Percentiles rank a stretch among this genome's conserved stretches.
phyloP scores from a whole-genome alignment of 306 rosid species.

The Glycyrrhiza uralensis region DNA sequence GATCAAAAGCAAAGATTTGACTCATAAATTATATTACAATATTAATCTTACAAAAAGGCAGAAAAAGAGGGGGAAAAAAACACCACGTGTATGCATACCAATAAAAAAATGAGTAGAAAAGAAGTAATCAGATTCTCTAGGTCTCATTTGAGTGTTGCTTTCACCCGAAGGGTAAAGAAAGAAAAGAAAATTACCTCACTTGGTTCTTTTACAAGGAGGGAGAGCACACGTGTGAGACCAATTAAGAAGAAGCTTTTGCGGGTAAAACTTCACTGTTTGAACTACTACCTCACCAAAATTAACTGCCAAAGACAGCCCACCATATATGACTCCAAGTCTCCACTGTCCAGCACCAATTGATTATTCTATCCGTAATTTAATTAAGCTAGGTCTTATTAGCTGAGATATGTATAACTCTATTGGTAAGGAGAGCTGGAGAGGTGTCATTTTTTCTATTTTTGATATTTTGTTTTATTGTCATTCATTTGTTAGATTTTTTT shows the following conservation, averaged over 20 bases:
- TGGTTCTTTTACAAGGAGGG: neutral
- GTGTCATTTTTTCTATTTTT: no score
- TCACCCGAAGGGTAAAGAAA: neutral
- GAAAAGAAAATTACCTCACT: neutral
- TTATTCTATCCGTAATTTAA: conserved; percentile 15
- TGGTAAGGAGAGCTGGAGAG: no score
- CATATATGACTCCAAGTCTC: neutral
- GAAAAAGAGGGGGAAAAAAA: conserved; percentile 17
- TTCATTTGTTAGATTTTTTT: no score
- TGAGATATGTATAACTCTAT: no score
- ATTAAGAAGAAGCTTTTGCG: conserved; percentile 10
- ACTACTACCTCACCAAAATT: neutral
- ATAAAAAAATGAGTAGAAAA: neutral
- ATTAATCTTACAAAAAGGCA: conserved; percentile 1
- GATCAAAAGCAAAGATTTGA: conserved; percentile 28
- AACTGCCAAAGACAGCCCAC: neutral
- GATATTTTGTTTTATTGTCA: no score
- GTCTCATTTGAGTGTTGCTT: neutral
- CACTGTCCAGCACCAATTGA: conserved; percentile 30
- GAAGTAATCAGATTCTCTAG: neutral
- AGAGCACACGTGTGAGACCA: conserved; percentile 26
- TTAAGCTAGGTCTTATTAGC: no score
- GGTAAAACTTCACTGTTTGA: conserved; percentile 20
- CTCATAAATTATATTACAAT: conserved; percentile 19
- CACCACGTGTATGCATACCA: conserved; percentile 23